These are phyloP conservation scores for Penicillium sp. DNA, from an alignment of 2,329 filamentous ascomycete genomes.

Conservation along the genomic window DNA sequence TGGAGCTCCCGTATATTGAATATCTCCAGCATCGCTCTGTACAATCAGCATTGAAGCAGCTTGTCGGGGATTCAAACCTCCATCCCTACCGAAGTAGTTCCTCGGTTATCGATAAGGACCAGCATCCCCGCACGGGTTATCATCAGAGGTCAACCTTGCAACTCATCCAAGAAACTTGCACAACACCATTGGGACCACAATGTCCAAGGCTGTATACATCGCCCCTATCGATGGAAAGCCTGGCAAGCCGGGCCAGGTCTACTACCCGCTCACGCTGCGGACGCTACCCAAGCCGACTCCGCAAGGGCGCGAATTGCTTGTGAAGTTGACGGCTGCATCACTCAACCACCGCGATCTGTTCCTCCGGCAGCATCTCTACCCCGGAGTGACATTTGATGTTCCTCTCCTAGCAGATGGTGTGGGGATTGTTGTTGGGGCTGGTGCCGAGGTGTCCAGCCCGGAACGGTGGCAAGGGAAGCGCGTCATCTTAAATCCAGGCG, in stretches of 20 bases:
- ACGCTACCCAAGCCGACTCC: constrained; percentile 62
- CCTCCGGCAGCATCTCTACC: constrained; percentile 88
- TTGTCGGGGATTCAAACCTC: background rate
- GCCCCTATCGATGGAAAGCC: constrained; percentile 59
- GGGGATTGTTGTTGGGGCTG: constrained; percentile 67
- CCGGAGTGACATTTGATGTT: constrained; percentile 72
- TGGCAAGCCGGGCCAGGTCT: constrained; percentile 78
- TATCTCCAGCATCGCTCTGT: background rate
- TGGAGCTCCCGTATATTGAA: too few relatives aligned
- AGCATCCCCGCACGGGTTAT: constrained; percentile 15
- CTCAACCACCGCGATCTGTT: constrained; percentile 96
- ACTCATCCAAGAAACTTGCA: background rate
- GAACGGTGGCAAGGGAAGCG: constrained; percentile 59
- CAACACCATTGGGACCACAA: constrained; percentile 21
- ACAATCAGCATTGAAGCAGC: background rate
- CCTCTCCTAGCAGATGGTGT: constrained; percentile 81
- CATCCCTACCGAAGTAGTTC: background rate
- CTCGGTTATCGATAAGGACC: constrained; percentile 23
- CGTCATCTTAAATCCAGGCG: constrained; percentile 74
- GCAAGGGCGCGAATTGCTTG: constrained; percentile 65
- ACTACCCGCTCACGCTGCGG: constrained; percentile 56
- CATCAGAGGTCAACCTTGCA: background rate
- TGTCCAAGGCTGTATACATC: constrained; percentile 48
- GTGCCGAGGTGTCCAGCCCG: constrained; percentile 52
- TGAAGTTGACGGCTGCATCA: constrained; percentile 73